phyloP scores from a whole-genome alignment of 2,329 filamentous ascomycete species.

The Grosmannia clavigera region DNA sequence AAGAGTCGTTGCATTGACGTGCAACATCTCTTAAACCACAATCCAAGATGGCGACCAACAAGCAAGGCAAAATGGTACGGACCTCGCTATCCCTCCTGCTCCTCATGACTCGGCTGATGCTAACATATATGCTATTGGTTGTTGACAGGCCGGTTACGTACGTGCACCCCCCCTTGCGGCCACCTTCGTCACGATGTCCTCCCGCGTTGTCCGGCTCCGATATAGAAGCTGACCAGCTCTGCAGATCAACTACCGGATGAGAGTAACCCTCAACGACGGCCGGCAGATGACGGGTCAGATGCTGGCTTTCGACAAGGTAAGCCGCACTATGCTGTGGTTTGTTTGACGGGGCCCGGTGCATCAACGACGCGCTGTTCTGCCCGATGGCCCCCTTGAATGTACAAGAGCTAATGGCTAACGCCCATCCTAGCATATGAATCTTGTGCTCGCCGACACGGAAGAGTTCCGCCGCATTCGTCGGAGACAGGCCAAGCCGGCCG shows the following conservation, averaged over 20 bases:
- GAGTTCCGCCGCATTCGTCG: constrained; percentile 88
- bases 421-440: constrained; percentile 74
- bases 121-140: not conserved
- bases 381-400: not conserved
- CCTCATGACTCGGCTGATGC: constrained; percentile 3
- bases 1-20: constrained; percentile 21
- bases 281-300: constrained; percentile 96
- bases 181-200: not conserved
- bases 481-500: constrained; percentile 61
- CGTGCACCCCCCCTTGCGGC: constrained; percentile 24
- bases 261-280: constrained; percentile 87
- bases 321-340: constrained; percentile 15
- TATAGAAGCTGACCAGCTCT: constrained; percentile 1
- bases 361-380: not conserved
- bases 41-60: constrained; percentile 59
- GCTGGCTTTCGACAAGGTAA: constrained; percentile 82
- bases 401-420: not conserved
- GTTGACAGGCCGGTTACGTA: constrained; percentile 55
- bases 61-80: constrained; percentile 99
- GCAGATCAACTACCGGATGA: constrained; percentile 99
- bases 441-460: constrained; percentile 96
- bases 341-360: not conserved
- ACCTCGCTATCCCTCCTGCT: constrained; percentile 21
- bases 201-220: not conserved
- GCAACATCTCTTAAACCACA: constrained; percentile 17